These are phyloP conservation scores for Microsporum ferrugineum DNA, from an alignment of 2,329 filamentous ascomycete genomes.

Conservation along the genomic window DNA sequence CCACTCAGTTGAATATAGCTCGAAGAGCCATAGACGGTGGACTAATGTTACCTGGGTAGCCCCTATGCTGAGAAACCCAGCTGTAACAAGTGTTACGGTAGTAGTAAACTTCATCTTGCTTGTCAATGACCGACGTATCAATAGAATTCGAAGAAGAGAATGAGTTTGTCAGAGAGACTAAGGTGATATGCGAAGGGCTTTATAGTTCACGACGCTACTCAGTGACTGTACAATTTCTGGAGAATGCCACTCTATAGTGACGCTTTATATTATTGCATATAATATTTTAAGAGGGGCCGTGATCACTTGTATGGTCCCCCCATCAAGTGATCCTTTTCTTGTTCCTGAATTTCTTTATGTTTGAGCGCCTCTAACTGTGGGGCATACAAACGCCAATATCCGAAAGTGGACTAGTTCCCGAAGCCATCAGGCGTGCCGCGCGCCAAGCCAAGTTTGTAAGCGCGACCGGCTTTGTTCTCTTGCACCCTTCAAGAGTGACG, in stretches of 20 bases:
- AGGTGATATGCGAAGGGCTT: too few relatives aligned
- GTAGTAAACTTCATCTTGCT: not conserved
- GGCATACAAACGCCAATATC: not conserved
- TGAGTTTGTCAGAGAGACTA: not conserved
- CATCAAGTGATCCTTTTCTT: not conserved
- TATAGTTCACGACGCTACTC: not conserved
- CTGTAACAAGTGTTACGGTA: not conserved
- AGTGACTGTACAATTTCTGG: not conserved
- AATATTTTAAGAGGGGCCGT: not conserved
- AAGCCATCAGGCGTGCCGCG: not conserved
- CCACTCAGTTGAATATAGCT: not conserved
- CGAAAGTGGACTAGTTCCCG: not conserved
- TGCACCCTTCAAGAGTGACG: not conserved
- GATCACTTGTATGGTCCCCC: not conserved
- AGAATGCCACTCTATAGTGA: not conserved
- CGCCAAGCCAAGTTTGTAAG: not conserved
- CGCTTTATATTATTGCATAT: not conserved
- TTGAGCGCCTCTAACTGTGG: not conserved
- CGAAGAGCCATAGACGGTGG: not conserved
- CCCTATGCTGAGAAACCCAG: not conserved
- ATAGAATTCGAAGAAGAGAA: not conserved
- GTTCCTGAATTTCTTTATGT: not conserved
- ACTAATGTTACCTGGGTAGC: not conserved
- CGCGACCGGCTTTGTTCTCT: not conserved
- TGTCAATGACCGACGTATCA: not conserved